Evolutionary conservation across 1,284 basidiomycete genomes (phyloP).

Genomic region (Ustilago trichophora): DNA sequence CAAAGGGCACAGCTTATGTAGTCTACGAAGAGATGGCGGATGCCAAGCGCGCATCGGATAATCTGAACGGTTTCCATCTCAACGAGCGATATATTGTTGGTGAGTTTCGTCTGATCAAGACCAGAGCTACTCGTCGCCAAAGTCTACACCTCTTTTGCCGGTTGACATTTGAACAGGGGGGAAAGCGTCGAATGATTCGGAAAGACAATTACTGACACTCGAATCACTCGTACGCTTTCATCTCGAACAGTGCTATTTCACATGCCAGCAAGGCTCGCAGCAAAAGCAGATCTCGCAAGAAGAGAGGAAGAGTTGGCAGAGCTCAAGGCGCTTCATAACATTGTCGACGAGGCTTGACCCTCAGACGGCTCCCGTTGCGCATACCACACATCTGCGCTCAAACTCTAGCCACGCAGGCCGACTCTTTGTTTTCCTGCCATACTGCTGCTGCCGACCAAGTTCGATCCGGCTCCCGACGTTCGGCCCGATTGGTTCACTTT

Average conservation of each 20-base stretch:
- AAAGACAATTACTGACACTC: background rate
- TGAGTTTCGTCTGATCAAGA: constrained; percentile 41
- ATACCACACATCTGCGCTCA: no score
- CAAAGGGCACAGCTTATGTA: constrained; percentile 94
- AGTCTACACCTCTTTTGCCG: no score
- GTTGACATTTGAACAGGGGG: no score
- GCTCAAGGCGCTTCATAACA: constrained; percentile 79
- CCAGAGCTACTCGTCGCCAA: no score
- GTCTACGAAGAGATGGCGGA: constrained; percentile 69
- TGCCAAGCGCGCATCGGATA: constrained; percentile 89
- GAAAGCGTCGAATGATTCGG: no score
- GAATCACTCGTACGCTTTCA: background rate
- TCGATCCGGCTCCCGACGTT: no score
- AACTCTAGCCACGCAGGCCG: no score
- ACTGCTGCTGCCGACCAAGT: no score
- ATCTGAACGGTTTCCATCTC: constrained; percentile 96
- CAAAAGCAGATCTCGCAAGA: constrained; percentile 88
- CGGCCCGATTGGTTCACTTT: no score
- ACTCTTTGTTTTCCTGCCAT: no score
- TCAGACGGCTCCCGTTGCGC: no score
- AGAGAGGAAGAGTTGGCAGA: constrained; percentile 88
- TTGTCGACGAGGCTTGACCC: constrained; percentile 53
- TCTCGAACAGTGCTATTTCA: constrained; percentile 81
- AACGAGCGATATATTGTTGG: constrained; percentile 90
- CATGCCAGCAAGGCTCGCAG: constrained; percentile 88